Conservation (phyloP, 768 basidiomycete genomes). For the Phylloporus rhodoxanthus region DNA sequence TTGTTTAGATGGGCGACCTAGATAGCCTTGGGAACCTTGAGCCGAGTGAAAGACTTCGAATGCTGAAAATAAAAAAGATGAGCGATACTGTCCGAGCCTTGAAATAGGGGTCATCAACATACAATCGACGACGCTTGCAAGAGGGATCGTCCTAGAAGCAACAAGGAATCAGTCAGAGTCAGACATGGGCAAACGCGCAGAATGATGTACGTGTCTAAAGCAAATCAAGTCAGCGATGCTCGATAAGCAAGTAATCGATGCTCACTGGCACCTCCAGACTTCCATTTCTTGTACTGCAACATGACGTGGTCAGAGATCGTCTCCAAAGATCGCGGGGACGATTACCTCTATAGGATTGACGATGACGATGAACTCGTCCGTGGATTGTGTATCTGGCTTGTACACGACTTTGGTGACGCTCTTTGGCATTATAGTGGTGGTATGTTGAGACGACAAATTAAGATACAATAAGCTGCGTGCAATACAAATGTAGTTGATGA, state of each 20-base stretch:
- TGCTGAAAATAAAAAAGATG: conserved; percentile 36
- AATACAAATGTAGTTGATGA: conserved; percentile 6
- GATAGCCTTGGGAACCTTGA: conserved; percentile 74
- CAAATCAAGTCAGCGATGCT: conserved; percentile 7
- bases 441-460: conserved; percentile 11
- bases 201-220: conserved; percentile 58
- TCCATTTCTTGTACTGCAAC: conserved; percentile 70
- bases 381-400: conserved; percentile 67
- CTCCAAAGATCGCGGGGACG: conserved; percentile 2
- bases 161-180: conserved; percentile 10
- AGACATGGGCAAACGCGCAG: not conserved
- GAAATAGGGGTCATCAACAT: conserved; percentile 23
- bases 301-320: conserved; percentile 6
- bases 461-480: conserved; percentile 11
- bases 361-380: conserved; percentile 67
- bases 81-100: not conserved
- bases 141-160: conserved; percentile 51
- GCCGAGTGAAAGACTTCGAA: conserved; percentile 65
- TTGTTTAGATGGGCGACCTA: conserved; percentile 73
- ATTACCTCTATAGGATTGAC: conserved; percentile 62
- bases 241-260: conserved; percentile 1
- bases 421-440: conserved; percentile 36
- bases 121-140: conserved; percentile 82
- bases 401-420: conserved; percentile 66
- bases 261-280: conserved; percentile 72